Conservation (phyloP, 495 filamentous ascomycete genomes). For the Cetradonia linearis region DNA sequence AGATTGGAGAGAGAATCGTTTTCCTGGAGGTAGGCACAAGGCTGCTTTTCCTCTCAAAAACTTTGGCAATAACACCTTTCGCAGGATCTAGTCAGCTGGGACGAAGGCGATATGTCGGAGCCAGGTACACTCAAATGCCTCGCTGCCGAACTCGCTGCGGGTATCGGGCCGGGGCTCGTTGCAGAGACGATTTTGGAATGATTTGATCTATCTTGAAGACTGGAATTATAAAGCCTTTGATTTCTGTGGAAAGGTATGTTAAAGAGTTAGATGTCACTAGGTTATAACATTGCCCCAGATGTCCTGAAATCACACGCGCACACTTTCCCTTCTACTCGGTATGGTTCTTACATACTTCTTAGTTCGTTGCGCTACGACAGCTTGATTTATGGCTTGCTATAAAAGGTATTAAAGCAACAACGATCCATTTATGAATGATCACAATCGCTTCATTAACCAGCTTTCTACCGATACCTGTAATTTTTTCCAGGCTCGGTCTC, state of each 20-base stretch:
- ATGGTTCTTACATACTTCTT: neutral
- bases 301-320: neutral
- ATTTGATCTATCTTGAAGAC: conserved; percentile 9
- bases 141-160: conserved; percentile 67
- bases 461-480: conserved; percentile 19
- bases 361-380: neutral
- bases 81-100: conserved; percentile 57
- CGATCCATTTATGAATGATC: neutral
- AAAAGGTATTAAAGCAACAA: neutral
- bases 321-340: neutral
- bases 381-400: neutral
- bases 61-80: too few relatives aligned
- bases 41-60: neutral
- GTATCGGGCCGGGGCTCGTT: conserved; percentile 58
- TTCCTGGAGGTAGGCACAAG: conserved; percentile 35
- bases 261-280: neutral
- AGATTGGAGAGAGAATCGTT: conserved; percentile 35
- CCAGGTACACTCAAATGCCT: conserved; percentile 49
- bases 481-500: conserved; percentile 5
- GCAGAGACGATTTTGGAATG: conserved; percentile 29
- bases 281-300: neutral
- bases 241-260: neutral
- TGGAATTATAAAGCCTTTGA: neutral
- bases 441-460: neutral
- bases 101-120: conserved; percentile 43